phyloP scores from a whole-genome alignment of 495 filamentous ascomycete genomes.

The Hypomontagnella monticulosa region DNA sequence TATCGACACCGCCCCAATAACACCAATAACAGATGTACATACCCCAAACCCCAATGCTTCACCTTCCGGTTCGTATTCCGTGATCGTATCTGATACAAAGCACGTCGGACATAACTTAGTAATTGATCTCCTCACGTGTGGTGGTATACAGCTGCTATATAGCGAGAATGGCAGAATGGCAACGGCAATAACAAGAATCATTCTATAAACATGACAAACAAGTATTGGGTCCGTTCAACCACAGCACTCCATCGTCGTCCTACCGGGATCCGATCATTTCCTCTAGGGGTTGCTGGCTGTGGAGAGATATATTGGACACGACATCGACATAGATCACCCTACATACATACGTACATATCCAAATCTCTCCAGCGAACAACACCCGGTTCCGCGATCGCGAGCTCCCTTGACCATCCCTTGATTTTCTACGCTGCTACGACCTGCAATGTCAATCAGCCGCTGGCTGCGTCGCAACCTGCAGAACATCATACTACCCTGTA shows the following conservation, averaged over 20 bases:
- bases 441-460: conserved; percentile 39
- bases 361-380: conserved; percentile 7
- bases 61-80: conserved; percentile 30
- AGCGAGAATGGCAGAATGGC: neutral
- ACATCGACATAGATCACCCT: conserved; percentile 29
- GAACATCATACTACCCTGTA: conserved; percentile 9
- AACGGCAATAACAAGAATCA: neutral
- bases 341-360: conserved; percentile 6
- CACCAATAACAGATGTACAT: too few relatives aligned
- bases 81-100: conserved; percentile 34
- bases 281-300: conserved; percentile 16
- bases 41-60: neutral
- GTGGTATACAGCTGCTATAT: conserved; percentile 32
- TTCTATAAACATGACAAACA: conserved; percentile 4
- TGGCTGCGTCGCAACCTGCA: conserved; percentile 23
- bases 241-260: conserved; percentile 16
- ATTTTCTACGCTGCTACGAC: neutral
- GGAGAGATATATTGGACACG: conserved; percentile 35
- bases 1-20: conserved; percentile 1
- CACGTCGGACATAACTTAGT: conserved; percentile 2
- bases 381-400: conserved; percentile 26
- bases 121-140: conserved; percentile 40
- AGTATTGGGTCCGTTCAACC: conserved; percentile 22
- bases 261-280: conserved; percentile 39
- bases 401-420: neutral